Evolutionary conservation across 148 eudicot species (phyloP), one percentile per base, ranked within the genome.

Genomic region (Silene latifolia): DNA sequence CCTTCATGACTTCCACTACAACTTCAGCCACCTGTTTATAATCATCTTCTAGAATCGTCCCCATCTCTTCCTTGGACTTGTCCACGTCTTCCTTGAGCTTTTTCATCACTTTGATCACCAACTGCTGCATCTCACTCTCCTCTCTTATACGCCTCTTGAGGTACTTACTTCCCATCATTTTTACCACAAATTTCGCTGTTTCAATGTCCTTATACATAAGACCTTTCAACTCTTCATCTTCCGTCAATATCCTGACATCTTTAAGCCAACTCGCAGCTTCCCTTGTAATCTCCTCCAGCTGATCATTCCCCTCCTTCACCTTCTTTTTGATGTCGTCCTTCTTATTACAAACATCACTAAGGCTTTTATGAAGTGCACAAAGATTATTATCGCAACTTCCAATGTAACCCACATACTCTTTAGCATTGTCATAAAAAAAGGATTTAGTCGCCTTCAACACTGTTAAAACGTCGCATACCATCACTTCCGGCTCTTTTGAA

Each of bases 261-360:
- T 60, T 19, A 20, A 60, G 63, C 63, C 63, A 60, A 20, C 63
- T 60, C 1, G 63, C 63, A 20, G 63, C 63, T 60, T 60, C 63
- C 10, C 63, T 60, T 6, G 25, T 60, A 19, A 20, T 60, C 11
- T 60, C 27, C 10, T 20, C 25, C 27, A 19, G 14, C 11, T 60
- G 7, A 20, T 60, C 63, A 10, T 19, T 20, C 11, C 63, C 63
- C 19, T 7, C 8, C 13, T 60, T 60, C 63, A 60, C 63, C 25
- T 60, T 60, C 20, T 19, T 60, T 8, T 60, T n/a, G 25, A 60
- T 20, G 20, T 60, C 67, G 0, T 11, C 67, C n/a, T 25, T 63
- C 35, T 63, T 60, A 21, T 60, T 1, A 21, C 63, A 60, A 7
- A 60, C 24, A 7, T 60, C 63, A 60, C 23, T 21, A 1, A 60